Evolutionary conservation across 139 green algal species (phyloP).

Genomic region (Chlorella sp.): DNA sequence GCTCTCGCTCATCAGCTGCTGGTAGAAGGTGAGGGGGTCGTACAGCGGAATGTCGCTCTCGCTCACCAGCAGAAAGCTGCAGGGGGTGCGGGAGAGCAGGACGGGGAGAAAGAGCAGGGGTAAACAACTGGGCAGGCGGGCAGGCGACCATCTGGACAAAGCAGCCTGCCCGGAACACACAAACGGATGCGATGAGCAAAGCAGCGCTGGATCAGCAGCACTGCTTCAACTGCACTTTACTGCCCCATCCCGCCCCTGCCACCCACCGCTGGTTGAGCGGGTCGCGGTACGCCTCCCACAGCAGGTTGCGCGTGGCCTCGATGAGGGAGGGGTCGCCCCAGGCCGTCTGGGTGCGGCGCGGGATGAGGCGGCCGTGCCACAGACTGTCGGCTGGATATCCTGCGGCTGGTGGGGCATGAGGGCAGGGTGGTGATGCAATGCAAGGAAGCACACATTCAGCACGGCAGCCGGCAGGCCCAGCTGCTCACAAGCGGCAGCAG

Average conservation of each 20-base stretch:
- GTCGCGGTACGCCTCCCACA: constrained; percentile 54
- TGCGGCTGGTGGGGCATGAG: not conserved
- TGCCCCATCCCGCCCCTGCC: too few species aligned
- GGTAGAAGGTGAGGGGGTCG: constrained; percentile 29
- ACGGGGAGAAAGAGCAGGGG: too few species aligned
- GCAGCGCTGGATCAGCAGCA: not conserved
- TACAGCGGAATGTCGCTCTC: constrained; percentile 45
- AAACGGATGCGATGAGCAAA: too few species aligned
- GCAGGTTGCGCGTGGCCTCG: constrained; percentile 45
- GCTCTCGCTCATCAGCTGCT: constrained; percentile 33
- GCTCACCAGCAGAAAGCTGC: constrained; percentile 41
- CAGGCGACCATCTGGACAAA: not conserved
- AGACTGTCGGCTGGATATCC: constrained; percentile 15
- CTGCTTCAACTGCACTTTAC: too few species aligned
- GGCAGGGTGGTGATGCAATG: not conserved
- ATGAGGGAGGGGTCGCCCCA: constrained; percentile 34
- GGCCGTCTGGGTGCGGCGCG: not conserved
- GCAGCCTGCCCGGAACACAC: too few species aligned
- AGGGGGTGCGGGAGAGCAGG: not conserved
- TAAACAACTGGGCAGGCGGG: not conserved
- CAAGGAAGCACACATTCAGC: too few species aligned
- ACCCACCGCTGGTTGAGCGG: constrained; percentile 52
- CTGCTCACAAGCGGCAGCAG: too few species aligned
- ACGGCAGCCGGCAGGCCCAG: too few species aligned
- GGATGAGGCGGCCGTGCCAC: constrained; percentile 22